Base-by-base conservation (phyloP, 352 stramenopile species). In the Phytophthora sojae region DNA sequence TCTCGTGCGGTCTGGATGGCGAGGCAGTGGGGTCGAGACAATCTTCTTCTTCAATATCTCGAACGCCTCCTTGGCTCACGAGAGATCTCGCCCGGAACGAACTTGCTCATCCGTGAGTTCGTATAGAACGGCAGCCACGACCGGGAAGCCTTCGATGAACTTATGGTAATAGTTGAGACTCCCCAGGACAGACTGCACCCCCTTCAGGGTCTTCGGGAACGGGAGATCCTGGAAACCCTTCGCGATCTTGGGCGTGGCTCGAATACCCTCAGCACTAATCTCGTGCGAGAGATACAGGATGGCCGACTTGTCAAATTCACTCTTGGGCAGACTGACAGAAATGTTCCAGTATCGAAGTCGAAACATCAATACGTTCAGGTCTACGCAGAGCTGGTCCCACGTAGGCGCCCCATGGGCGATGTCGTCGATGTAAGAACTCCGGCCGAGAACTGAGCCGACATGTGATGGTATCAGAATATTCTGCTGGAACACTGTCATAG, bases 331-430 rank as follows among this genome's bases (percentile, higher is more conserved):
- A 19, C 35, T 60, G 19, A 60, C 54, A 0, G 54, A 60, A 4
- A 60, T 60, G 32, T 60, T 60, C 54, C 52, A 60, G 21, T 60
- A 50, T 7, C 32, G 54, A 6, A 50, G 32, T 32, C 32, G 7
- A 14, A 32, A 60, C 19, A 57, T 5, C 5, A 57, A 12, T 9
- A 29, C 52, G 5, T 57, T 57, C 52, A 57, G 17, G 17, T 57
- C 52, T 5, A 26, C 15, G 7, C 52, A 45, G 4, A 50, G 44
- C 44, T 50, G 44, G n/a, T 50, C 44, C 44, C 44, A 50, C 6
- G 44, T 50, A 11, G 7, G 15, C n/a, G 44, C 17, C n/a, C n/a
- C n/a, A n/a, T n/a, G n/a, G n/a, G n/a, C n/a, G n/a, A n/a, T n/a
- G n/a, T n/a, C n/a, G n/a, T n/a, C n/a, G n/a, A n/a, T n/a, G n/a